Base-by-base conservation (phyloP, 768 basidiomycete genomes). In the Lenzites betulinus region DNA sequence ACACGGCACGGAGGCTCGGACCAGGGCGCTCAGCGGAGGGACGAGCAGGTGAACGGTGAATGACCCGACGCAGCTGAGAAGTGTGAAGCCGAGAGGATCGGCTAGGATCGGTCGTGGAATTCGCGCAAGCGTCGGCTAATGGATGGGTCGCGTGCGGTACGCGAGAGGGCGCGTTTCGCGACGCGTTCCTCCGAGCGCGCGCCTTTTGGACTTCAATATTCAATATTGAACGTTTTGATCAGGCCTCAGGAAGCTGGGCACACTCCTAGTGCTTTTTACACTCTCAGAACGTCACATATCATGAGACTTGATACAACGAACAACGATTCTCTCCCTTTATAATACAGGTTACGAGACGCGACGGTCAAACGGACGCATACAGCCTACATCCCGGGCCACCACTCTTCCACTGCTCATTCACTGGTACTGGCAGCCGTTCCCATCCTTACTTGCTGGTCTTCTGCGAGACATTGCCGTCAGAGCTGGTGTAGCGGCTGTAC, bases 401-500 rank as follows among this genome's bases (percentile, higher is more conserved):
- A 22, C 18, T 18, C 22, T 18, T n/a, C n/a, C 8, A 43, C n/a
- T 41, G 13, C 39, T 43, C 42, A 8, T 22, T 18, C 42, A n/a
- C 18, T 7, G 18, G 3, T 18, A n/a, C 18, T 7, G 18, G 3
- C 16, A 13, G 4, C 18, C n/a, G 11, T 30, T 33, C 30, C 30
- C 30, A 33, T 33, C 30, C 30, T 22, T 56, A 47, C 35, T 56
- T 49, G 22, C 47, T 23, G 12, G 22, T 25, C n/a, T 51, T 50
- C 48, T 58, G 12, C 6, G 38, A 11, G 26, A 26, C 39, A 25
- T 64, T 1, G 26, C 77, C 77, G 25, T 64, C 69, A 1, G 83
- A 78, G 5, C 81, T 69, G 2, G 83, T 87, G 70, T 87, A 85
- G 50, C 76, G 72, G 20, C 79, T 69, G 62, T 73, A 68, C 0